Evolutionary conservation across 768 basidiomycete species (phyloP).

Genomic region (Hygrocybe punicea): DNA sequence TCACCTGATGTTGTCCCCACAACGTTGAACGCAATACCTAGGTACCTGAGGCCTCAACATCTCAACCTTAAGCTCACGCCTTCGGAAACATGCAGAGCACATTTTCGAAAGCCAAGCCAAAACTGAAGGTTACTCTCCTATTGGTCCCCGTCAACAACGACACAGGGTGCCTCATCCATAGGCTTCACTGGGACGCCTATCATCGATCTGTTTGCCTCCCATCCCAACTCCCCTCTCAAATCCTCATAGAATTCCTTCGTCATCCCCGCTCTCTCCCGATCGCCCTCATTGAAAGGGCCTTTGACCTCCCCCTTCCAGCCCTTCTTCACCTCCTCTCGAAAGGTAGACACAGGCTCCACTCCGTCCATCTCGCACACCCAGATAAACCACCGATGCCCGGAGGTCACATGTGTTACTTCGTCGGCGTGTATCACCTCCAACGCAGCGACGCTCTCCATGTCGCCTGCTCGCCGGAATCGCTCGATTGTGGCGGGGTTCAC

Average conservation of each 20-base stretch:
- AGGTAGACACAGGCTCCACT: slow-evolving; percentile 59
- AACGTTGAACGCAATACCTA: too few species aligned
- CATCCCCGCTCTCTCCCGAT: slow-evolving; percentile 71
- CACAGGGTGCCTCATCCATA: too few species aligned
- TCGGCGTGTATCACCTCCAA: slow-evolving; percentile 78
- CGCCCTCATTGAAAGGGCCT: slow-evolving; percentile 79
- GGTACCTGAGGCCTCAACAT: too few species aligned
- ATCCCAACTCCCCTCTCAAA: slow-evolving; percentile 61
- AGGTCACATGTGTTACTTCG: slow-evolving; percentile 79
- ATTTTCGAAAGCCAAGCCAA: too few species aligned
- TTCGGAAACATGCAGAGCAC: too few species aligned
- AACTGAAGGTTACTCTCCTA: too few species aligned
- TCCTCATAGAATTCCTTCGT: slow-evolving; percentile 69
- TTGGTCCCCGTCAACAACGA: too few species aligned
- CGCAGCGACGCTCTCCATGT: slow-evolving; percentile 59
- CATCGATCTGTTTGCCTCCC: too few species aligned
- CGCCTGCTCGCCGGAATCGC: slow-evolving; percentile 63
- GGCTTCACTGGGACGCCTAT: too few species aligned
- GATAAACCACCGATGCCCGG: slow-evolving; percentile 80
- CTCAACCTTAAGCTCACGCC: too few species aligned
- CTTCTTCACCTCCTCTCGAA: slow-evolving; percentile 63
- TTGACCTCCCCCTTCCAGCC: slow-evolving; percentile 73
- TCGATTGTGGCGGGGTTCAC: slow-evolving; percentile 80
- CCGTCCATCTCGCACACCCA: slow-evolving; percentile 56
- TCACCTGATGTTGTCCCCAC: too few species aligned